These are phyloP conservation scores for Podaxis sp. DNA, from an alignment of 768 basidiomycete genomes.

Conservation along the genomic window DNA sequence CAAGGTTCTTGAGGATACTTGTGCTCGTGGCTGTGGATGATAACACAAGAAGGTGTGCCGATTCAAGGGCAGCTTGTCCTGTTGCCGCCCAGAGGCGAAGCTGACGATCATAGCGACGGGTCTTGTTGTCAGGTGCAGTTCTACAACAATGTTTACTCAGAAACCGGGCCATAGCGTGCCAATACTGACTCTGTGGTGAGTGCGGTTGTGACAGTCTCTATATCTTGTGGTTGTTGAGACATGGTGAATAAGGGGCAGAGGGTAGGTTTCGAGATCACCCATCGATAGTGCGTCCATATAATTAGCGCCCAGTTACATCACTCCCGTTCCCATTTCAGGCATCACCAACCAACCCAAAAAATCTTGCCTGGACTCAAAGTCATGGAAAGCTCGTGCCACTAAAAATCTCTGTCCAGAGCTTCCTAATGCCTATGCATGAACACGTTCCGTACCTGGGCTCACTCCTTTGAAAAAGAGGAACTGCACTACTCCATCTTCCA, in stretches of 20 bases:
- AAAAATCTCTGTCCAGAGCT: neutral
- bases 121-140: slow-evolving; percentile 77
- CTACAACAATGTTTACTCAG: slow-evolving; percentile 24
- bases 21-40: slow-evolving; percentile 81
- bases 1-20: slow-evolving; percentile 92
- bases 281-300: neutral
- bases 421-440: neutral
- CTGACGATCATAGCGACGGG: slow-evolving; percentile 92
- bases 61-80: slow-evolving; percentile 87
- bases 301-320: neutral
- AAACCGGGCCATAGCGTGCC: neutral
- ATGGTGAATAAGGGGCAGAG: neutral
- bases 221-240: slow-evolving; percentile 14
- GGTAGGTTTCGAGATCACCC: neutral
- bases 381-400: neutral
- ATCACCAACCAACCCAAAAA: neutral
- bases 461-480: neutral
- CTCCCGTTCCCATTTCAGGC: neutral
- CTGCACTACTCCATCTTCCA: neutral
- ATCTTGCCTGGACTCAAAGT: neutral
- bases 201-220: slow-evolving; percentile 25
- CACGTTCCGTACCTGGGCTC: neutral
- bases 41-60: slow-evolving; percentile 75
- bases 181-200: slow-evolving; percentile 23
- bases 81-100: slow-evolving; percentile 91